A percentile compares a stretch with the other conserved stretches of the same genome.
These are phyloP conservation scores for Apodospora peruviana DNA, from an alignment of 495 filamentous ascomycete genomes.

Conservation along the genomic window DNA sequence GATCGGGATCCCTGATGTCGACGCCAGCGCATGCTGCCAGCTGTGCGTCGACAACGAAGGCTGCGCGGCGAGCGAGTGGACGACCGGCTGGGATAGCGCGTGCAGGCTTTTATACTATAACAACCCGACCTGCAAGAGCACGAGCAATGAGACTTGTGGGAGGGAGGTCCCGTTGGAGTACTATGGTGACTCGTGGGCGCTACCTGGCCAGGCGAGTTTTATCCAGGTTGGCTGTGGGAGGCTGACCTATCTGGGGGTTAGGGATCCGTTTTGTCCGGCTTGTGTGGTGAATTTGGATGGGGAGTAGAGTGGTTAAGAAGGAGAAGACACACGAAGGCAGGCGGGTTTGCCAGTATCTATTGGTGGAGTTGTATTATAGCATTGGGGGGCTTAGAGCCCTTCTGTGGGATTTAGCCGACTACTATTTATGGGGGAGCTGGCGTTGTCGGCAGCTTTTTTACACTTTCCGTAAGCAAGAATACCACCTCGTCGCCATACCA, in stretches of 20 bases:
- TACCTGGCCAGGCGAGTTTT: slow-evolving; percentile 6
- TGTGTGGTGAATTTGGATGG: not conserved
- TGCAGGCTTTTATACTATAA: slow-evolving; percentile 10
- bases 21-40: slow-evolving; percentile 13
- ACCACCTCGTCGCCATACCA: not conserved
- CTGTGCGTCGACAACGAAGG: slow-evolving; percentile 9
- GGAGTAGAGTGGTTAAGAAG: not conserved
- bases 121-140: not conserved
- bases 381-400: not conserved
- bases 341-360: not conserved
- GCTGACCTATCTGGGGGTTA: slow-evolving; percentile 4
- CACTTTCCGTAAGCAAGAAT: not conserved
- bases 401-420: not conserved
- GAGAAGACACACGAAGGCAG: not conserved
- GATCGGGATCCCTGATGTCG: slow-evolving; percentile 8
- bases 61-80: slow-evolving; percentile 12
- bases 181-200: slow-evolving; percentile 3
- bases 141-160: slow-evolving; percentile 7
- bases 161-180: slow-evolving; percentile 4
- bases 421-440: not conserved
- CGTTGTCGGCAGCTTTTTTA: not conserved
- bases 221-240: slow-evolving; percentile 8
- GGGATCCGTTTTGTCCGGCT: slow-evolving; percentile 2
- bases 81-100: slow-evolving; percentile 1
- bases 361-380: not conserved